Evolutionary conservation across 495 filamentous ascomycete genomes (phyloP).

Genomic region (Thozetella sp.): DNA sequence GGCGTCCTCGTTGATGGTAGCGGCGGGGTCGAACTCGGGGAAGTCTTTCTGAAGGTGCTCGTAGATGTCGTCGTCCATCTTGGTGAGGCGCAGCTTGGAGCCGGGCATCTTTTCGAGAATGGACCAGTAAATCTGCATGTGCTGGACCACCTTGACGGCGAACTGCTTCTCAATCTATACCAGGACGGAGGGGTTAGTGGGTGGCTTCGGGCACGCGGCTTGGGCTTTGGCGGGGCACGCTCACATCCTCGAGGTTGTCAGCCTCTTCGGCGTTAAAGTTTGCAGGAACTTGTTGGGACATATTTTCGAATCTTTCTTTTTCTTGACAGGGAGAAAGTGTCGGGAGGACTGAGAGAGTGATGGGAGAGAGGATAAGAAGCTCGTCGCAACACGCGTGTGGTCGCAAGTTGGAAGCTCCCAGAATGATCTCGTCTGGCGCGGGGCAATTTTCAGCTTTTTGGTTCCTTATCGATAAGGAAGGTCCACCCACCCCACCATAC

Average conservation of each 20-base stretch:
- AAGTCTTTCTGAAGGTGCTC: slow-evolving; percentile 84
- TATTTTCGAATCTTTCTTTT: background rate
- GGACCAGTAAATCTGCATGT: slow-evolving; percentile 94
- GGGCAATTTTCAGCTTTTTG: background rate
- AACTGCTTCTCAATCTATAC: slow-evolving; percentile 99
- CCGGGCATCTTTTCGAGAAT: slow-evolving; percentile 90
- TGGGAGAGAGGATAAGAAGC: background rate
- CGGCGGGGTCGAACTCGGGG: slow-evolving; percentile 85
- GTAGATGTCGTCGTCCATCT: slow-evolving; percentile 92
- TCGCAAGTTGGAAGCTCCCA: slow-evolving; percentile 1
- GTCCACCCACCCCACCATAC: too few species aligned
- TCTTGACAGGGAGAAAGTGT: background rate
- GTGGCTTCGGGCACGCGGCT: background rate
- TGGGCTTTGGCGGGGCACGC: slow-evolving; percentile 5
- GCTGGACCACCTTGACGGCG: slow-evolving; percentile 95
- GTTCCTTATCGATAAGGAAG: slow-evolving; percentile 4
- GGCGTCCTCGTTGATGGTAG: slow-evolving; percentile 81
- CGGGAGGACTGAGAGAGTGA: background rate
- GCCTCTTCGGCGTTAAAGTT: slow-evolving; percentile 48
- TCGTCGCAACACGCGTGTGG: background rate
- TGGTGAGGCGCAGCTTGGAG: slow-evolving; percentile 84
- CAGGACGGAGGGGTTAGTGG: background rate
- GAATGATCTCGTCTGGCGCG: background rate
- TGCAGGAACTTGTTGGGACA: slow-evolving; percentile 23
- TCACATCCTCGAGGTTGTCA: slow-evolving; percentile 50